A percentile compares a stretch with the other conserved stretches of the same genome.
phyloP scores from a whole-genome alignment of 164 flowering plant genomes.

The Santalum album region DNA sequence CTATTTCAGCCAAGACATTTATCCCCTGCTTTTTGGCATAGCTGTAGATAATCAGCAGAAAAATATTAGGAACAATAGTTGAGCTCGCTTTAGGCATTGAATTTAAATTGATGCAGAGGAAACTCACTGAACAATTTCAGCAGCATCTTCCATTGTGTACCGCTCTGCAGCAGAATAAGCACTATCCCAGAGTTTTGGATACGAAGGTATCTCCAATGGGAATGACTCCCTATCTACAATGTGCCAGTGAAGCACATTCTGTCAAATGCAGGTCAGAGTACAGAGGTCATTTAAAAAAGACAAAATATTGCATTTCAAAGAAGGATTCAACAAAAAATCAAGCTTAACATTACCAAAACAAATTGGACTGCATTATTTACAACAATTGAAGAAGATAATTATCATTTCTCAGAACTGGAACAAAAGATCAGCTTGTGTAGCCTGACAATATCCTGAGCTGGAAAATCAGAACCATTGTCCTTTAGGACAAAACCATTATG shows the following conservation, averaged over 20 bases:
- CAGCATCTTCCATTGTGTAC: slow-evolving; percentile 72
- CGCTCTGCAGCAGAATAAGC: slow-evolving; percentile 66
- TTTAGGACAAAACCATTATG: no score
- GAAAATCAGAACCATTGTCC: no score
- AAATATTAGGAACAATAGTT: slow-evolving; percentile 3
- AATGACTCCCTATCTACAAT: slow-evolving; percentile 84
- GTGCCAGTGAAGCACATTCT: slow-evolving; percentile 97
- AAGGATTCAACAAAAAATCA: no score
- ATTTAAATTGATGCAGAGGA: neutral
- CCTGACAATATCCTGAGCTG: no score
- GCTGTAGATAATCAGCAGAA: slow-evolving; percentile 26
- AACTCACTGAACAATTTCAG: slow-evolving; percentile 66
- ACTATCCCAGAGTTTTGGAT: slow-evolving; percentile 83
- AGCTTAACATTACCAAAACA: no score
- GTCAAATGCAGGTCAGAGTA: slow-evolving; percentile 10
- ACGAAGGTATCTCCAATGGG: slow-evolving; percentile 88
- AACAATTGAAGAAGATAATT: no score
- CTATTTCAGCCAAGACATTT: slow-evolving; percentile 76
- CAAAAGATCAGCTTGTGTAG: no score
- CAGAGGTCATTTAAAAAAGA: neutral
- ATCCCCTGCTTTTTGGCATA: slow-evolving; percentile 72
- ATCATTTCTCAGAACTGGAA: no score
- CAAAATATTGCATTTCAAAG: no score
- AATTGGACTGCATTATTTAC: no score
- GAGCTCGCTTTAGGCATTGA: neutral